phyloP scores from a whole-genome alignment of 352 stramenopile genomes.

The Pythium insidiosum region DNA sequence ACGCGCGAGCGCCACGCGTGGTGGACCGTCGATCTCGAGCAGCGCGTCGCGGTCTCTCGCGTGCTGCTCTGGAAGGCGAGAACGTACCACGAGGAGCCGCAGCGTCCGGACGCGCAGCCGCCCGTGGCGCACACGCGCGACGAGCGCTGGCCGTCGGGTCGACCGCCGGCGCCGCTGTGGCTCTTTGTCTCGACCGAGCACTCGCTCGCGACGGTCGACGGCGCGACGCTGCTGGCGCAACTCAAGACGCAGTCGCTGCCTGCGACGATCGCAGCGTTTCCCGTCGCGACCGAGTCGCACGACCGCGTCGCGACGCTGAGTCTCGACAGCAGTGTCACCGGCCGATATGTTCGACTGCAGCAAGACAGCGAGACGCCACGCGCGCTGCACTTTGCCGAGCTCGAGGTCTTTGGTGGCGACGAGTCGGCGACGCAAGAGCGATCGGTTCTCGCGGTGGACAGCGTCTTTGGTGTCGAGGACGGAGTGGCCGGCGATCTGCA shows the following conservation, averaged over 20 bases:
- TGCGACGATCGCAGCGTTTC: conserved; percentile 2
- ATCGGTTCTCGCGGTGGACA: conserved; percentile 22
- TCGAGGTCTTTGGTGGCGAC: conserved; percentile 36
- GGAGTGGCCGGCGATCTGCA: conserved; percentile 26
- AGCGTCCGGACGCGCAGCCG: conserved; percentile 27
- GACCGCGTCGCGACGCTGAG: conserved; percentile 13
- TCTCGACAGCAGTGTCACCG: conserved; percentile 13
- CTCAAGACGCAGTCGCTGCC: conserved; percentile 1
- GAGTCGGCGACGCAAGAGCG: not conserved
- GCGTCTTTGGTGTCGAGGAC: conserved; percentile 46
- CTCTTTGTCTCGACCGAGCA: conserved; percentile 46
- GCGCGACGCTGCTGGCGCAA: not conserved
- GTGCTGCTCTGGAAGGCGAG: conserved; percentile 63
- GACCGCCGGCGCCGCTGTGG: conserved; percentile 30
- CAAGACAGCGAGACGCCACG: conserved; percentile 24
- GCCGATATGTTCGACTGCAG: conserved; percentile 56
- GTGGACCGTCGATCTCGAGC: conserved; percentile 66
- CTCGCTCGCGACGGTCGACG: not conserved
- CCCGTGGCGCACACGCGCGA: conserved; percentile 21
- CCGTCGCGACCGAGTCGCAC: conserved; percentile 9
- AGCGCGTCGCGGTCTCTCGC: conserved; percentile 19
- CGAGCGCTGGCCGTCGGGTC: conserved; percentile 15
- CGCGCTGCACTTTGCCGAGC: conserved; percentile 54
- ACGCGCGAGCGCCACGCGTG: conserved; percentile 45
- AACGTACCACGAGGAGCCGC: conserved; percentile 61